Base-by-base conservation (phyloP, 2,329 filamentous ascomycete genomes). In the Mycosphaerelloides madeirae region DNA sequence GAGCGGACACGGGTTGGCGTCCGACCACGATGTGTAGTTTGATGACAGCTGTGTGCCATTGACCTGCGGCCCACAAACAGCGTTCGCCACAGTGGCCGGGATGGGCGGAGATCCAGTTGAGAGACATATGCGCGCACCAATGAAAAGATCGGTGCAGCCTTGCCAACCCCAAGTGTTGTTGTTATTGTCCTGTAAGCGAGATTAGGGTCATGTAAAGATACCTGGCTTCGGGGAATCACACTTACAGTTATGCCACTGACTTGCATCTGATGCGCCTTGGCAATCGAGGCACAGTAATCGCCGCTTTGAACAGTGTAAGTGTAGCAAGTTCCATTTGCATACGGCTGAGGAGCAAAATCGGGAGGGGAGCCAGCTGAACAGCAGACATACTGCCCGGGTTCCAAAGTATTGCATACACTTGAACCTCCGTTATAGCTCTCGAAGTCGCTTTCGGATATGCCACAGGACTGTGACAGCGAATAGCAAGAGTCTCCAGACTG, bases 41-140 rank as follows among this genome's bases (percentile, higher is more conserved):
- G 55, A 13, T 0, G 70, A 66, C 9, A 53, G 36, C 8, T 52
- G 38, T 0, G 71, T 73, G 1, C 69, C 68, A 3, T 65, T 64
- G 1, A 67, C 62, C 34, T 68, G 62, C 1, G 75, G 75, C 0
- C 76, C 75, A 53, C 75, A 76, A 0, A 65, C 49, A 11, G 68
- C 67, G 36, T 68, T 65, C 1, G 56, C 20, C 2, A 70, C 49
- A 1, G 59, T 44, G 1, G 65, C 58, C 1, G 72, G 73, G 57
- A 74, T 64, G 0, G 70, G 69, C 5, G 69, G 62, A 1, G 44
- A 48, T 3, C 72, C 72, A 0, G 53, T 49, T 44, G 68, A 70
- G 0, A 74, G 50, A 44, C 72, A 75, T 3, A 74, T 67, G 11
- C 55, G 57, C 2, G 44, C 29, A 1, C 61, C 61, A 13, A 53